A percentile compares a stretch with the other conserved stretches of the same genome.
Evolutionary conservation across 179 eudicot species (phyloP).

Genomic region (Silene vulgaris): DNA sequence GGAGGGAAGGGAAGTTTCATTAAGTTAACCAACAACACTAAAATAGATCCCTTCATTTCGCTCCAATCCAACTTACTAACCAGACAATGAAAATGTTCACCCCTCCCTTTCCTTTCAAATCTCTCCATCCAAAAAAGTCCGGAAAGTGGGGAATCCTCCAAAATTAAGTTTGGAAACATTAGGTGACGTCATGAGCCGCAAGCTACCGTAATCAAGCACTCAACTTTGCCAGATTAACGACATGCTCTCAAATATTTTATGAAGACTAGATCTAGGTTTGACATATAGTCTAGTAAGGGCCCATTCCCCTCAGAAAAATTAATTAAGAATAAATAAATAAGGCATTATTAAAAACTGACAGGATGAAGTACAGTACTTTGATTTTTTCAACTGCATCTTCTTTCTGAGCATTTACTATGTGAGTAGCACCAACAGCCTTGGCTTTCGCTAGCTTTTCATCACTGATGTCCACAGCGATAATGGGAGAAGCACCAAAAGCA

Average conservation of each 20-base stretch:
- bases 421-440: constrained; percentile 81
- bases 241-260: neutral
- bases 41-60: too few relatives aligned
- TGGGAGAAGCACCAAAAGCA: constrained; percentile 93
- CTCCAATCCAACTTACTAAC: too few relatives aligned
- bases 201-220: neutral
- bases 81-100: too few relatives aligned
- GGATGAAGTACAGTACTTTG: constrained; percentile 39
- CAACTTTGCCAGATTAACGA: neutral
- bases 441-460: constrained; percentile 88
- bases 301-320: too few relatives aligned
- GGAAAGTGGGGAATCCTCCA: neutral
- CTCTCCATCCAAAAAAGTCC: too few relatives aligned
- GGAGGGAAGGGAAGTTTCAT: too few relatives aligned
- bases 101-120: too few relatives aligned
- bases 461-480: constrained; percentile 91
- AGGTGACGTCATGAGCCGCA: neutral
- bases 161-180: neutral
- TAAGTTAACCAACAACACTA: too few relatives aligned
- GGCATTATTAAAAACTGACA: neutral
- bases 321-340: neutral
- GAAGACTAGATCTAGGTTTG: neutral
- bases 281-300: neutral
- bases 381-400: constrained; percentile 85
- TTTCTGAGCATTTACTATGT: constrained; percentile 55